Base-by-base conservation (phyloP, 1,139 yeast species). In the Candida buenavistaensis region DNA sequence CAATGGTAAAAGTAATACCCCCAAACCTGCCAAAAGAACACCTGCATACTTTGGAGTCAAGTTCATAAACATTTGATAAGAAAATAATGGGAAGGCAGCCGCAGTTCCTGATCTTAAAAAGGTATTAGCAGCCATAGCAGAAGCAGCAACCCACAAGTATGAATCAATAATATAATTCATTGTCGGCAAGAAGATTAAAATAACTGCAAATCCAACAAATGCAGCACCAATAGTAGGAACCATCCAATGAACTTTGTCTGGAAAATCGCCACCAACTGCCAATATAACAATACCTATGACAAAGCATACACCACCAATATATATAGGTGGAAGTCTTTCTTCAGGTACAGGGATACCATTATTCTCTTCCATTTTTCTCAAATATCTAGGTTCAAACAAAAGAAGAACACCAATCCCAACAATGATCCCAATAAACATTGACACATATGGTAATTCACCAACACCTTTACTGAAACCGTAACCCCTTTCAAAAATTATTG, bases 61-160 rank as follows among this genome's bases (percentile, higher is more conserved):
- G 44, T 72, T 74, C 14, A 67, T 59, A 59, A 88, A 87, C 96
- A 89, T 80, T 54, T 72, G 82, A 19, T 68, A 62, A 4, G 81
- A 75, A 50, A 64, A 64, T 40, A 73, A 67, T 24, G 79, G 73
- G 56, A 73, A 66, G 3, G 65, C 71, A 30, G 75, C 78, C 28
- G 77, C 79, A 52, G 72, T 71, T 14, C 68, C 60, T 2, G 87
- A 78, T 68, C 89, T 75, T 45, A 82, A 55, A 51, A 89, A 80
- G 0, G 96, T 80, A 55, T 87, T 87, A 8, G 84, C 96, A 5
- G 96, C 96, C 47, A 89, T 68, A 2, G 96, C 96, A 14, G 95
- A 83, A 11, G 96, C 96, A 3, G 96, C 95, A 52, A 82, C 80
- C 40, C 78, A 56, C 43, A 85, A 67, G 54, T 88, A 89, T 24